Evolutionary conservation across 1,284 basidiomycete genomes (phyloP).

Genomic region (Neolentinus lepideus): DNA sequence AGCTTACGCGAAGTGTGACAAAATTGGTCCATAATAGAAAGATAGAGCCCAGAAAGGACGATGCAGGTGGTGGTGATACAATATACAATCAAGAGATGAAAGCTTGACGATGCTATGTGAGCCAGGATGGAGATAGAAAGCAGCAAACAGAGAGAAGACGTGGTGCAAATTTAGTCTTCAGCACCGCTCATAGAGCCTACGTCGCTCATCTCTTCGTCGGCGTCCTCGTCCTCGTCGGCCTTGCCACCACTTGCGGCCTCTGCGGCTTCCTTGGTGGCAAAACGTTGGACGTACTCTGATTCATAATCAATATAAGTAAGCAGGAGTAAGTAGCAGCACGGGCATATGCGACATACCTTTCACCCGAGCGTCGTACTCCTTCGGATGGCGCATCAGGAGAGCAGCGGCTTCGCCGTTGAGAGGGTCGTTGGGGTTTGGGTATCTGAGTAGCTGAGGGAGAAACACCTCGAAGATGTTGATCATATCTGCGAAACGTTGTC

Average conservation of each 20-base stretch:
- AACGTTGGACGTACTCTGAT: conserved; percentile 81
- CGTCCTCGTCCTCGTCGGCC: conserved; percentile 61
- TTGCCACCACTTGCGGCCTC: conserved; percentile 53
- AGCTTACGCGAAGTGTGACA: neutral
- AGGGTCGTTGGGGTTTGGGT: conserved; percentile 97
- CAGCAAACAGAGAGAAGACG: neutral
- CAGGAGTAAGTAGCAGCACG: neutral
- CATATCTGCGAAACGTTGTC: conserved; percentile 62
- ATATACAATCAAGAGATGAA: conserved; percentile 4
- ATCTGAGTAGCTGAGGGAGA: conserved; percentile 92
- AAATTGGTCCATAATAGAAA: neutral
- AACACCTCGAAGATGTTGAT: conserved; percentile 99
- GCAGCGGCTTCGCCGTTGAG: conserved; percentile 97
- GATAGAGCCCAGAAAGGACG: neutral
- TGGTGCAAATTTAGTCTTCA: conserved; percentile 31
- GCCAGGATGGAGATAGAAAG: neutral
- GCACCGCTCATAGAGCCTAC: conserved; percentile 84
- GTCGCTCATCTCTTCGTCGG: conserved; percentile 90
- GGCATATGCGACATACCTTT: conserved; percentile 50
- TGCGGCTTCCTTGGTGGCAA: conserved; percentile 75
- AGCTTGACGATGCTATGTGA: conserved; percentile 2
- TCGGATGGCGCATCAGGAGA: conserved; percentile 93
- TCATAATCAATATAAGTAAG: too few relatives aligned
- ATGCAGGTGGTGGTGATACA: neutral
- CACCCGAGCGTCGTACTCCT: conserved; percentile 89